Evolutionary conservation across 495 filamentous ascomycete genomes (phyloP).

Genomic region (Cairneyella variabilis): DNA sequence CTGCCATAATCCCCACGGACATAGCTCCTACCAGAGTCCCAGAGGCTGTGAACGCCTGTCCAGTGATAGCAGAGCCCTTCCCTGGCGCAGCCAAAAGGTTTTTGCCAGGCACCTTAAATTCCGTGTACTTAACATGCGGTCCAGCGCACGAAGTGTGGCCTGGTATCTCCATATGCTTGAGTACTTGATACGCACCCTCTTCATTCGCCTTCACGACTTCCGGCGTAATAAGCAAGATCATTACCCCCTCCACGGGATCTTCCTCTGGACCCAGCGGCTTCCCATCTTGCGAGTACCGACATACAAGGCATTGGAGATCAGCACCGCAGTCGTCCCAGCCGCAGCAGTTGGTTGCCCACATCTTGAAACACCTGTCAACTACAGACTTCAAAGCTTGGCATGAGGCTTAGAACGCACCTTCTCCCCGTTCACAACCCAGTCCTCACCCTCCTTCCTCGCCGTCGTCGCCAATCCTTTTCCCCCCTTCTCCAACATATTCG

Average conservation of each 20-base stretch:
- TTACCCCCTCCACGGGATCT: constrained; percentile 36
- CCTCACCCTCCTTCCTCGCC: constrained; percentile 44
- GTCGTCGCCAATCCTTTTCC: constrained; percentile 44
- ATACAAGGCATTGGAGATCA: constrained; percentile 51
- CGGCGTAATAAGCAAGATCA: constrained; percentile 46
- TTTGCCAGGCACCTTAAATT: constrained; percentile 41
- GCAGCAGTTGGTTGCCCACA: constrained; percentile 51
- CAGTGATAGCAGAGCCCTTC: constrained; percentile 34
- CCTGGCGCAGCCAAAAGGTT: constrained; percentile 44
- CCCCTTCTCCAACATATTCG: constrained; percentile 49
- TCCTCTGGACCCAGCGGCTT: constrained; percentile 15
- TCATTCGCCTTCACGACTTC: constrained; percentile 40
- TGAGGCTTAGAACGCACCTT: constrained; percentile 33
- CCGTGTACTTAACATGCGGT: constrained; percentile 42
- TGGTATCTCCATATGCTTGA: constrained; percentile 36
- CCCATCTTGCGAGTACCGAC: constrained; percentile 34
- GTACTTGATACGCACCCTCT: constrained; percentile 34
- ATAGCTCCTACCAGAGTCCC: constrained; percentile 51
- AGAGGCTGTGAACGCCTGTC: constrained; percentile 37
- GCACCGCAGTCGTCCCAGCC: constrained; percentile 50
- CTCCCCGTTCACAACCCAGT: constrained; percentile 53
- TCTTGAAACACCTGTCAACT: constrained; percentile 23
- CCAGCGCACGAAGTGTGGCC: constrained; percentile 45
- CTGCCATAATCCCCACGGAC: constrained; percentile 48
- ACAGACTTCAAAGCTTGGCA: no score